Conservation (phyloP, 169 alveolate species). For the Eimeria acervulina region DNA sequence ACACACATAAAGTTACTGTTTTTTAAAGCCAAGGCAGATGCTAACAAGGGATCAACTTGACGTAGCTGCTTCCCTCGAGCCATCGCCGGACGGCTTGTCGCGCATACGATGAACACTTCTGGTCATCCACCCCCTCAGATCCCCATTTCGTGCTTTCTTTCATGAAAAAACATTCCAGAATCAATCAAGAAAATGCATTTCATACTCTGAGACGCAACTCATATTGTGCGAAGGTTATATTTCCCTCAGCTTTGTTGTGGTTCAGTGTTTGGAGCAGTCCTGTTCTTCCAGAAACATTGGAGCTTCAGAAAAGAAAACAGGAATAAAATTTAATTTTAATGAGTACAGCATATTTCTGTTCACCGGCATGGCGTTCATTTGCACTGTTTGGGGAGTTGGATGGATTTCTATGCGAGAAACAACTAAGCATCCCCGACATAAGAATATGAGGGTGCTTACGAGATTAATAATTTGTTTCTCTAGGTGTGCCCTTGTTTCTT, state of each 20-base stretch:
- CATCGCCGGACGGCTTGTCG: not conserved
- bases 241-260: not conserved
- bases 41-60: not conserved
- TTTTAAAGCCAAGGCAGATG: not conserved
- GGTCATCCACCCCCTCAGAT: not conserved
- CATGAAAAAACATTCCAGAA: not conserved
- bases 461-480: not conserved
- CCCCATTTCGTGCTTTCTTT: not conserved
- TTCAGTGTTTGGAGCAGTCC: not conserved
- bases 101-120: not conserved
- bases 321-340: no score
- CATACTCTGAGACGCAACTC: not conserved
- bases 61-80: not conserved
- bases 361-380: not conserved
- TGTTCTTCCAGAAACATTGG: not conserved
- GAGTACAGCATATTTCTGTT: not conserved
- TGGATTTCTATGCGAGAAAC: not conserved
- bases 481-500: not conserved
- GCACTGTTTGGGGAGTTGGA: not conserved
- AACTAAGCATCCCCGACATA: not conserved
- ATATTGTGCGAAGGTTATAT: no score
- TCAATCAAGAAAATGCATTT: not conserved
- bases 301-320: not conserved
- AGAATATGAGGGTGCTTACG: not conserved
- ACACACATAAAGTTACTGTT: not conserved